phyloP scores from a whole-genome alignment of 306 rosid species.

The Lathyrus sativus region DNA sequence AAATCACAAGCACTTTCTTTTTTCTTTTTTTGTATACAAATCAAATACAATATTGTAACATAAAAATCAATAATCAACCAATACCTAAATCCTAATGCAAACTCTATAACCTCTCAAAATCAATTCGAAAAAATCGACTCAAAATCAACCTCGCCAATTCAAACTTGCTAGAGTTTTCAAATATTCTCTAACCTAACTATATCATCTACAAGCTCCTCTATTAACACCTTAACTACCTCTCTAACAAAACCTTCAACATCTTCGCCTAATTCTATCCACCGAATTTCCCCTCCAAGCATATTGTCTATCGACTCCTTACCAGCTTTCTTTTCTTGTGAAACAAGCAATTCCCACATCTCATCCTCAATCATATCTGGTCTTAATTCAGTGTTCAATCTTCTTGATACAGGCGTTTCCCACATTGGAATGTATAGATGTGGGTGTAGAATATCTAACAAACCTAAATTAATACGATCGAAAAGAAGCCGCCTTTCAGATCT shows the following conservation, averaged over 20 bases:
- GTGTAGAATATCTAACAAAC: slow-evolving; percentile 55
- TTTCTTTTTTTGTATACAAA: slow-evolving; percentile 4
- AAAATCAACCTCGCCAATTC: slow-evolving; percentile 45
- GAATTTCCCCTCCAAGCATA: slow-evolving; percentile 55
- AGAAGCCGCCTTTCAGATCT: slow-evolving; percentile 77
- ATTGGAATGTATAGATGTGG: slow-evolving; percentile 53
- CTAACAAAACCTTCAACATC: slow-evolving; percentile 60
- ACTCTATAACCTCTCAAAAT: slow-evolving; percentile 34
- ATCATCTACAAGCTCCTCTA: slow-evolving; percentile 69
- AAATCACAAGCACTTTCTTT: no score
- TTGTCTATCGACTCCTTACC: slow-evolving; percentile 42
- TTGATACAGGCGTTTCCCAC: slow-evolving; percentile 57
- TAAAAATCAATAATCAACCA: slow-evolving; percentile 45
- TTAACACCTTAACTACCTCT: slow-evolving; percentile 62
- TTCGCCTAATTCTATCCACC: slow-evolving; percentile 62
- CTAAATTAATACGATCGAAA: slow-evolving; percentile 71
- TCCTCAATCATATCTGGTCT: slow-evolving; percentile 62
- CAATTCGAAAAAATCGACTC: slow-evolving; percentile 30
- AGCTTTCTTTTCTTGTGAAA: slow-evolving; percentile 56
- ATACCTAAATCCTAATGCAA: slow-evolving; percentile 40
- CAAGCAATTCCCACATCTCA: slow-evolving; percentile 71
- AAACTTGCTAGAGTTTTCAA: slow-evolving; percentile 41
- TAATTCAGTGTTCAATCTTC: slow-evolving; percentile 52
- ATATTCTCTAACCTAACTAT: slow-evolving; percentile 47
- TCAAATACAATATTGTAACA: slow-evolving; percentile 24